Conservation (phyloP, 1,284 basidiomycete genomes). For the Lignosus rhinocerotis region DNA sequence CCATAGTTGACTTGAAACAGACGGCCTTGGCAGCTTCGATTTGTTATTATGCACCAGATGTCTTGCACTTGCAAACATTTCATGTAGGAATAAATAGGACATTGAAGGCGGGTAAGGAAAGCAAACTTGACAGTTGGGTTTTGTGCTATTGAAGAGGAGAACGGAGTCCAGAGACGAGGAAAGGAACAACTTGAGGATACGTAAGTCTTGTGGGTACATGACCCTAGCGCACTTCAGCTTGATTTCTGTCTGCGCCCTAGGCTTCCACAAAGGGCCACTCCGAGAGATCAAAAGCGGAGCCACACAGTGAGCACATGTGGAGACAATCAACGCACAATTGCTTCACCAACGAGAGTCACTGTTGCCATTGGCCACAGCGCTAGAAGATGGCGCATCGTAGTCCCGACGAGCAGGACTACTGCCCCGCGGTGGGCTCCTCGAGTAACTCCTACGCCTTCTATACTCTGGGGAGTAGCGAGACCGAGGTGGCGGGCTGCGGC, state of each 20-base stretch:
- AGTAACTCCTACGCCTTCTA: conserved; percentile 72
- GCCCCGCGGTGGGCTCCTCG: conserved; percentile 74
- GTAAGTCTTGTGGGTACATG: conserved; percentile 31
- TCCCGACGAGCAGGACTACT: conserved; percentile 66
- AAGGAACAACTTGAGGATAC: conserved; percentile 34
- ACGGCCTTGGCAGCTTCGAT: neutral
- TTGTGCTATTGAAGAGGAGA: conserved; percentile 38
- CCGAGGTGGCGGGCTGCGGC: conserved; percentile 66
- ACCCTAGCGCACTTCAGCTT: conserved; percentile 33
- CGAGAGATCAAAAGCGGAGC: conserved; percentile 23
- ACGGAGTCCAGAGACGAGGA: conserved; percentile 31
- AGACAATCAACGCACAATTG: conserved; percentile 22
- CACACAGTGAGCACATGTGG: conserved; percentile 16
- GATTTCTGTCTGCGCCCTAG: conserved; percentile 32
- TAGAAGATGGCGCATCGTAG: conserved; percentile 33
- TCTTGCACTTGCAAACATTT: conserved; percentile 30
- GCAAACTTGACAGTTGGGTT: conserved; percentile 46
- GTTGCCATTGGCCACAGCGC: conserved; percentile 28
- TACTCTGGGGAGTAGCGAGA: conserved; percentile 75
- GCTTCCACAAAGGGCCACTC: conserved; percentile 21
- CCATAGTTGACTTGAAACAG: neutral
- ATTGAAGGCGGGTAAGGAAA: conserved; percentile 31
- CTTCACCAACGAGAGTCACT: conserved; percentile 34
- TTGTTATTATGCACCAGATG: conserved; percentile 20
- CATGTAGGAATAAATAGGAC: conserved; percentile 28